Evolutionary conservation across 2,329 filamentous ascomycete genomes (phyloP), one percentile per base, ranked within the genome.

Genomic region (Claviceps monticola): DNA sequence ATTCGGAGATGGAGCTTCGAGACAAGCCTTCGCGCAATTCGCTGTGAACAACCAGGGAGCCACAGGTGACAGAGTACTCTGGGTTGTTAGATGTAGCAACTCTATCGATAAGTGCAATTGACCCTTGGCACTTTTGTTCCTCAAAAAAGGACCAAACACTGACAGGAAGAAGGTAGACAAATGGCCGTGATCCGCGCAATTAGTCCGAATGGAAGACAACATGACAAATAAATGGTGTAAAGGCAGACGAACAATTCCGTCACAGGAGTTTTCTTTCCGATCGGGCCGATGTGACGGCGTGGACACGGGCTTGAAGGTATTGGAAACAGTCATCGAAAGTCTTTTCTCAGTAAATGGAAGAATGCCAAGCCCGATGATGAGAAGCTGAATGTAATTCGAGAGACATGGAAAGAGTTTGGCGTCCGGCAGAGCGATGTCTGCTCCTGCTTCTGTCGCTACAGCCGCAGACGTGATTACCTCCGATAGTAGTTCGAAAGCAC

Each of bases 401-500:
- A 78, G 74, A 8, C 76, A 75, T 3, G 71, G 68, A 23, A 84
- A 66, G 34, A 82, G 81, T 23, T 78, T 62, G 62, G 74, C 46
- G 61, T 67, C 54, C 70, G 68, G 56, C 16, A 61, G 39, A 14
- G 42, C 16, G 19, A 16, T 5, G 41, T 37, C 45, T 29, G 41
- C 41, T 13, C 23, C 41, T 45, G 21, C 42, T 26, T 29, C 44
- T 16, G 38, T 17, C 23, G 50, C 21, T 23, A 21, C 45, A 11
- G 38, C 6, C 17, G 21, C n/a, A 26, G 42, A 8, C 21, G 11
- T 21, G 17, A 52, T 14, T 13, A 90, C 66, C 26, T 76, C 79
- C 48, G 80, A 77, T 6, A 95, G 69, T 21, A 89, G 67, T 43
- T 80, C 80, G 48, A 91, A 75, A 21, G 89, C 74, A 43, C 80